These are phyloP conservation scores for Phytophthora litchii DNA, from an alignment of 352 stramenopile species.

Conservation along the genomic window DNA sequence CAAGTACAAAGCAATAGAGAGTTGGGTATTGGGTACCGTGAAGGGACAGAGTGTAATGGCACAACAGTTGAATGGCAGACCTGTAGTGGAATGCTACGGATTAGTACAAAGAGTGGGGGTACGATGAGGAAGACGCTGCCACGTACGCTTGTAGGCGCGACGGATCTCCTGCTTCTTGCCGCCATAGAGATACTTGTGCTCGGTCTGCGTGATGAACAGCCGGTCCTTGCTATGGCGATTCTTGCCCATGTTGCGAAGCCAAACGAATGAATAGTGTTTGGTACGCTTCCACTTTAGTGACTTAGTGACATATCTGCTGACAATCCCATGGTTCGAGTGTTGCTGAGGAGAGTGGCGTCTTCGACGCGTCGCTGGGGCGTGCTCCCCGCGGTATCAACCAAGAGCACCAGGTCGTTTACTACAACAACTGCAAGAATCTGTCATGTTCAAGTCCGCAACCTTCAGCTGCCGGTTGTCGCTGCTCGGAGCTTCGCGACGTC, in stretches of 20 bases:
- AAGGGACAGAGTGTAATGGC: slow-evolving; percentile 94
- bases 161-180: slow-evolving; percentile 91
- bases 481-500: slow-evolving; percentile 25
- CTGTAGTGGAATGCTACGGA: slow-evolving; percentile 24
- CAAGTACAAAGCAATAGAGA: not conserved
- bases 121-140: not conserved
- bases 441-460: not conserved
- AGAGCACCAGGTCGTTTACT: not conserved
- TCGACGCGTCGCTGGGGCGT: slow-evolving; percentile 18
- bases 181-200: slow-evolving; percentile 94
- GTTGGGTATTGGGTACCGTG: slow-evolving; percentile 43
- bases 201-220: slow-evolving; percentile 88
- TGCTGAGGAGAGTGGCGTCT: slow-evolving; percentile 18
- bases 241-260: slow-evolving; percentile 75
- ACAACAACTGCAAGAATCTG: not conserved
- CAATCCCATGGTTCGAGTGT: slow-evolving; percentile 17
- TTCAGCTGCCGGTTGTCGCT: slow-evolving; percentile 8
- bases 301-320: slow-evolving; percentile 4
- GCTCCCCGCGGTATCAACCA: not conserved
- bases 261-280: not conserved
- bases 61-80: slow-evolving; percentile 98
- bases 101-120: slow-evolving; percentile 4
- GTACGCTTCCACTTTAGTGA: slow-evolving; percentile 15
- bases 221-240: slow-evolving; percentile 92
- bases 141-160: slow-evolving; percentile 76